Conservation (phyloP, 371 early-diverging fungal species). For the Apophysomyces elegans region DNA sequence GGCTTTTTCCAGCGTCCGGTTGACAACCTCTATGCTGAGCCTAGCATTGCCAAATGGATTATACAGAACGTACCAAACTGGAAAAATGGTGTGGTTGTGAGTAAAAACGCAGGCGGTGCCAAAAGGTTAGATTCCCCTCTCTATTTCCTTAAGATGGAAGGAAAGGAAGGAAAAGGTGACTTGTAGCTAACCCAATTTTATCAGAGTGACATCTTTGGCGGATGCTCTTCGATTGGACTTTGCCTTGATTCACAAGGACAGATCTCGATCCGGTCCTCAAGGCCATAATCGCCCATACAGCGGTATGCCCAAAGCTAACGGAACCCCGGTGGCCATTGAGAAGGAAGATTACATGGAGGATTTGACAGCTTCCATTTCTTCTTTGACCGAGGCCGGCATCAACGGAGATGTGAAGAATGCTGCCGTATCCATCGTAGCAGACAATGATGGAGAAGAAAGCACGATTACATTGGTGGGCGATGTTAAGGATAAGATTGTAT, state of each 20-base stretch:
- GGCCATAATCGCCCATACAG: constrained; percentile 56
- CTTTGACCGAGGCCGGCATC: constrained; percentile 43
- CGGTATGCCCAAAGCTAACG: constrained; percentile 54
- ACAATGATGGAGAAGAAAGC: constrained; percentile 58
- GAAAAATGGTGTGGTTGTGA: constrained; percentile 85
- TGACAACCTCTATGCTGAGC: constrained; percentile 96
- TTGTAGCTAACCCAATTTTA: not conserved
- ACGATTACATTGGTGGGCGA: constrained; percentile 91
- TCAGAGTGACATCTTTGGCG: constrained; percentile 92
- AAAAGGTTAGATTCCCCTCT: constrained; percentile 70
- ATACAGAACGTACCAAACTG: constrained; percentile 78
- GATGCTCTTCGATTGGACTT: constrained; percentile 93
- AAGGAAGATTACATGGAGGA: constrained; percentile 27
- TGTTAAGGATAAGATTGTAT: constrained; percentile 86
- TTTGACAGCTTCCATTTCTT: constrained; percentile 50
- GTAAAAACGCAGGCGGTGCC: constrained; percentile 98
- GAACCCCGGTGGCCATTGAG: constrained; percentile 34
- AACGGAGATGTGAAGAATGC: constrained; percentile 52
- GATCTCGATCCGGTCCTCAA: constrained; percentile 66
- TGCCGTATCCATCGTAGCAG: constrained; percentile 55
- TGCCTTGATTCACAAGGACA: constrained; percentile 94
- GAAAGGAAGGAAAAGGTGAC: no score
- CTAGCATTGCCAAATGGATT: constrained; percentile 90
- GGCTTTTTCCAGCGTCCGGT: constrained; percentile 96
- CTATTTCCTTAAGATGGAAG: not conserved